Base-by-base conservation (phyloP, 2,329 filamentous ascomycete genomes). In the Arthrocladium fulminans region DNA sequence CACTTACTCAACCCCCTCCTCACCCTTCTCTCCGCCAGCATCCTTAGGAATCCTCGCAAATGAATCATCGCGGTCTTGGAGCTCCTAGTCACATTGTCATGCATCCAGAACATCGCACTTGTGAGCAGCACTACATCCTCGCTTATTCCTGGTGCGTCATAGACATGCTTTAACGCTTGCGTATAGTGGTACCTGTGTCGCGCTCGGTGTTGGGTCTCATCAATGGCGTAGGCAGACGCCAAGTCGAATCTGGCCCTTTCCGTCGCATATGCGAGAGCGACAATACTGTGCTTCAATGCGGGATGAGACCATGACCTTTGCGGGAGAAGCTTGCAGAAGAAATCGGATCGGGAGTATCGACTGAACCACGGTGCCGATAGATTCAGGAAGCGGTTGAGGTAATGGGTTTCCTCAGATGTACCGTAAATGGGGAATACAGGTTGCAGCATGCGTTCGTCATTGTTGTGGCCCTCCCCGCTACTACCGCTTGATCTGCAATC, bases 271-370 rank as follows among this genome's bases (percentile, higher is more conserved):
- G 37, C 37, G 12, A 39, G 15, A 20, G 37, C 37, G 12, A 39
- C 37, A 5, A 39, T 15, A 10, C n/a, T 17, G 37, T 39, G 37
- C 15, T 39, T 39, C 37, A 39, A 19, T 4, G 37, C 37, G 13
- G 37, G 37, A 20, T 39, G 37, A 39, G 37, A 39, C 37, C 37
- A 39, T 4, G n/a, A 17, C 22, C 37, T 15, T 22, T 39, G 37
- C 4, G 37, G 37, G 4, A 39, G 19, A 39, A 39, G 15, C 22
- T 4, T 20, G 13, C 12, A 22, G 15, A 39, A 39, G 19, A 39
- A 39, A 5, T 12, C 17, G 5, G n/a, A 10, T 5, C 22, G 10
- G 22, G 19, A 17, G 22, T 39, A 39, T 10, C 22, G 37, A 22
- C n/a, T 39, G 37, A 39, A 39, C 37, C 37, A 39, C 12, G 37